Evolutionary conservation across 140 eudicot species (phyloP).

Genomic region (Erigeron philadelphicus): DNA sequence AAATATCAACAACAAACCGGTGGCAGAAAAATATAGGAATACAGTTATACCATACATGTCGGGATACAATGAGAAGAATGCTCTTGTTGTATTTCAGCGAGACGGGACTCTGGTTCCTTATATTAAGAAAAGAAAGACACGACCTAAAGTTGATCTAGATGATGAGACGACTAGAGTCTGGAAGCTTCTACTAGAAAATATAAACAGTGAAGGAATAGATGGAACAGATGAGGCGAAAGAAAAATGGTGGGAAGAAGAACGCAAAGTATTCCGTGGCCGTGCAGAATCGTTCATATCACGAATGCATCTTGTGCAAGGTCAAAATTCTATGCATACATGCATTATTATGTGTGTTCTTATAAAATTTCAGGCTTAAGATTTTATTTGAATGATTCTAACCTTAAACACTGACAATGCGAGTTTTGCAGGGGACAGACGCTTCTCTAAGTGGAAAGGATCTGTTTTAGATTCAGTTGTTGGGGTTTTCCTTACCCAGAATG

Average conservation of each 20-base stretch:
- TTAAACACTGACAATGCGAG: slow-evolving; percentile 16
- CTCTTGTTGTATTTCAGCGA: slow-evolving; percentile 57
- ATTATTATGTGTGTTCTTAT: neutral
- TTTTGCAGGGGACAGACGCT: slow-evolving; percentile 56
- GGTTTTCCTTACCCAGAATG: slow-evolving; percentile 89
- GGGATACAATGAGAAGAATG: slow-evolving; percentile 45
- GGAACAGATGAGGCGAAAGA: slow-evolving; percentile 84
- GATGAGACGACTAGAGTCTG: slow-evolving; percentile 93
- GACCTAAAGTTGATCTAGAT: slow-evolving; percentile 91
- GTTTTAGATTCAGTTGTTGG: slow-evolving; percentile 86
- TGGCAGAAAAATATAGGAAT: neutral
- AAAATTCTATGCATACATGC: slow-evolving; percentile 5
- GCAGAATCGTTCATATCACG: slow-evolving; percentile 93
- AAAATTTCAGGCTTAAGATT: neutral
- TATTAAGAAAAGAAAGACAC: slow-evolving; percentile 51
- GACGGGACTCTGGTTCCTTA: slow-evolving; percentile 59
- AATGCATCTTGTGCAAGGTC: slow-evolving; percentile 99
- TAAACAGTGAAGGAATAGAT: slow-evolving; percentile 75
- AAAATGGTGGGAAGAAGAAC: slow-evolving; percentile 98
- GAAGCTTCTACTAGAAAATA: slow-evolving; percentile 83
- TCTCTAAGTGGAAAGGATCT: slow-evolving; percentile 87
- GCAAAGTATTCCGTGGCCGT: slow-evolving; percentile 73
- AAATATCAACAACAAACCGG: slow-evolving; percentile 36
- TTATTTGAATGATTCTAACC: neutral
- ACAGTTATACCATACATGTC: slow-evolving; percentile 29